A percentile compares a stretch with the other conserved stretches of the same genome.
Evolutionary conservation across 1,139 yeast species (phyloP).

Genomic region (Magnusiomyces paraingens): DNA sequence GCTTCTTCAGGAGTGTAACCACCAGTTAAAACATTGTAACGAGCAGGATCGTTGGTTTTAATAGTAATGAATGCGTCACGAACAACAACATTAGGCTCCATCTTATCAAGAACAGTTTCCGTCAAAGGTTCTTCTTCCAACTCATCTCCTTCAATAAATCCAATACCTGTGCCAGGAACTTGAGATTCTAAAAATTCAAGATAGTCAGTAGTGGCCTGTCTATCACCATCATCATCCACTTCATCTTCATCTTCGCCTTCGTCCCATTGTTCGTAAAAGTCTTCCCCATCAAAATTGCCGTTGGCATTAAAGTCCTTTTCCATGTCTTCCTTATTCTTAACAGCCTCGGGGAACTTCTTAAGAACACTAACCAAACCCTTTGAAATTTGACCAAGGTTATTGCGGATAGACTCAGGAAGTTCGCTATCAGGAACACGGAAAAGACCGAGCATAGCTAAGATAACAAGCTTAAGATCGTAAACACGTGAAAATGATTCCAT

Average conservation of each 20-base stretch:
- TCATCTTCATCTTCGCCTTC: slow-evolving; percentile 20
- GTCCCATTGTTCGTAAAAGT: neutral
- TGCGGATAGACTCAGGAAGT: slow-evolving; percentile 29
- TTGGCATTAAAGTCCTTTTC: slow-evolving; percentile 46
- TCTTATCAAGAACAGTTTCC: slow-evolving; percentile 66
- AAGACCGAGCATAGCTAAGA: slow-evolving; percentile 56
- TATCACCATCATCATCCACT: slow-evolving; percentile 9
- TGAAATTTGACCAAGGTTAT: slow-evolving; percentile 39
- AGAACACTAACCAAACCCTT: slow-evolving; percentile 45
- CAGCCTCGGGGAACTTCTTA: slow-evolving; percentile 62
- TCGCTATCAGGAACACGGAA: slow-evolving; percentile 39
- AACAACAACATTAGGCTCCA: slow-evolving; percentile 56
- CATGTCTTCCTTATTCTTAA: slow-evolving; percentile 55
- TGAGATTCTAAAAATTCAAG: slow-evolving; percentile 25
- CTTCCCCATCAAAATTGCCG: neutral
- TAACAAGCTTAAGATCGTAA: slow-evolving; percentile 70
- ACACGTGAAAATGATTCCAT: slow-evolving; percentile 61
- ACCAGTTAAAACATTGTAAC: slow-evolving; percentile 28
- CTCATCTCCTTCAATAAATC: slow-evolving; percentile 37
- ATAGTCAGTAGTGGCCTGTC: slow-evolving; percentile 26
- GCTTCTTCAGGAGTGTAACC: slow-evolving; percentile 33
- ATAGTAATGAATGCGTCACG: slow-evolving; percentile 39
- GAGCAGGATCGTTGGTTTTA: slow-evolving; percentile 26
- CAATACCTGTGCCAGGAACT: slow-evolving; percentile 2
- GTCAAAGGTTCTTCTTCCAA: slow-evolving; percentile 76